These are phyloP conservation scores for Blastobotrys parvus DNA, from an alignment of 805 yeast species.

Conservation along the genomic window DNA sequence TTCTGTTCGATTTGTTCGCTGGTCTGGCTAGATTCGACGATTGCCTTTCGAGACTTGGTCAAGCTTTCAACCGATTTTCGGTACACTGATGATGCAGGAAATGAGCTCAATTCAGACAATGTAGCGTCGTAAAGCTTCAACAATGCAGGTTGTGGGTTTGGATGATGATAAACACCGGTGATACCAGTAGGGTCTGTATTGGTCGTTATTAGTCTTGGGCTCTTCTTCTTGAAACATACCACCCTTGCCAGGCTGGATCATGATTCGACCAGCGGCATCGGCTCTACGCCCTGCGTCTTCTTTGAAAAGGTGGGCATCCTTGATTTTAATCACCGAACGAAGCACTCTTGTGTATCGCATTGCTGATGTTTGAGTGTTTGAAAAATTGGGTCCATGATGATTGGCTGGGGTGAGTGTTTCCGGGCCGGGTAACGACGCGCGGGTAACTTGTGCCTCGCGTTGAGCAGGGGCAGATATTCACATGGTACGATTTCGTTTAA, in stretches of 20 bases:
- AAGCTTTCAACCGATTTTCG: constrained; percentile 64
- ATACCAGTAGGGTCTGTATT: constrained; percentile 60
- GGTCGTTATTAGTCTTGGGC: not conserved
- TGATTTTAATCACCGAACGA: constrained; percentile 1
- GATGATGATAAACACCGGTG: constrained; percentile 71
- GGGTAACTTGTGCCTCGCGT: too few species aligned
- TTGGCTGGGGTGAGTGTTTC: not conserved
- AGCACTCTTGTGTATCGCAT: constrained; percentile 5
- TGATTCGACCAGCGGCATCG: not conserved
- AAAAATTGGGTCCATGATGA: not conserved
- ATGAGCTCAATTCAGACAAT: constrained; percentile 47
- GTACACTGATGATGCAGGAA: constrained; percentile 69
- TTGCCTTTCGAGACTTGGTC: constrained; percentile 57
- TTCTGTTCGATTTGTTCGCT: constrained; percentile 58
- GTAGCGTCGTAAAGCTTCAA: constrained; percentile 65
- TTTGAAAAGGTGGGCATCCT: not conserved
- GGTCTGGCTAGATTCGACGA: constrained; percentile 57
- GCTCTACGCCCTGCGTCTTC: not conserved
- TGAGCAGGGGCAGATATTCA: too few species aligned
- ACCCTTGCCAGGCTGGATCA: not conserved
- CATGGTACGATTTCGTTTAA: too few species aligned
- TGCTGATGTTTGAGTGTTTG: not conserved
- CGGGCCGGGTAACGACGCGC: constrained; percentile 2
- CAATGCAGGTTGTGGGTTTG: constrained; percentile 76
- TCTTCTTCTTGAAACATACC: not conserved